Conservation (phyloP, 768 basidiomycete genomes). For the Termitomyces sp. region DNA sequence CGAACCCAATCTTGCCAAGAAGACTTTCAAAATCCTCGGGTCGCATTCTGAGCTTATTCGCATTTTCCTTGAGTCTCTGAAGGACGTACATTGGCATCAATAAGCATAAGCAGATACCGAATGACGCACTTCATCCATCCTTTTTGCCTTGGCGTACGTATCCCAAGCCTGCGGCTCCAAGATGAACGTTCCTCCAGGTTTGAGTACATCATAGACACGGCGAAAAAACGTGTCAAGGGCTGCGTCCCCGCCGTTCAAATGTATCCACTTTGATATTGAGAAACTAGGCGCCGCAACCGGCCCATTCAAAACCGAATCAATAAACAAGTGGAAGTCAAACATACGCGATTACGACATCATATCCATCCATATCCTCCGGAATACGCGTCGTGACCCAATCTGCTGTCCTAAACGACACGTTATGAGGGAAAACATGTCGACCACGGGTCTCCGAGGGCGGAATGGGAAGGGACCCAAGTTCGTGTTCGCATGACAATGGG, state of each 20-base stretch:
- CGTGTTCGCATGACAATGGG: slow-evolving; percentile 70
- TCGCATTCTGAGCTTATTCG: slow-evolving; percentile 46
- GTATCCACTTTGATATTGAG: slow-evolving; percentile 91
- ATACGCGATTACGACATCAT: slow-evolving; percentile 79
- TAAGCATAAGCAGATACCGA: neutral
- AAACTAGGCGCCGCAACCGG: slow-evolving; percentile 39
- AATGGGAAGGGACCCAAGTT: slow-evolving; percentile 69
- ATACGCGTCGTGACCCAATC: slow-evolving; percentile 66
- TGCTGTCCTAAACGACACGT: slow-evolving; percentile 62
- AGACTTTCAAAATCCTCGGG: slow-evolving; percentile 58
- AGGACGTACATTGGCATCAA: neutral
- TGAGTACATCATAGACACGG: slow-evolving; percentile 50
- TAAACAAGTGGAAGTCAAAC: slow-evolving; percentile 17
- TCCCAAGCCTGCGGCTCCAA: slow-evolving; percentile 87
- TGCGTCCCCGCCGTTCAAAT: slow-evolving; percentile 74
- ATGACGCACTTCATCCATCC: slow-evolving; percentile 51
- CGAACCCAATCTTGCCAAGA: slow-evolving; percentile 61
- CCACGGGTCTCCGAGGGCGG: slow-evolving; percentile 34
- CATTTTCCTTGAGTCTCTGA: slow-evolving; percentile 56
- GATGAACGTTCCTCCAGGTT: slow-evolving; percentile 61
- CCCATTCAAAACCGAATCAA: neutral
- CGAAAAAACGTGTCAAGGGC: slow-evolving; percentile 66
- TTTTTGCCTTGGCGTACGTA: slow-evolving; percentile 71
- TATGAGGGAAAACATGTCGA: slow-evolving; percentile 63
- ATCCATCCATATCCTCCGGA: slow-evolving; percentile 52